Evolutionary conservation across 2,329 filamentous ascomycete genomes (phyloP).

Genomic region (Exophiala lecanii-corni): DNA sequence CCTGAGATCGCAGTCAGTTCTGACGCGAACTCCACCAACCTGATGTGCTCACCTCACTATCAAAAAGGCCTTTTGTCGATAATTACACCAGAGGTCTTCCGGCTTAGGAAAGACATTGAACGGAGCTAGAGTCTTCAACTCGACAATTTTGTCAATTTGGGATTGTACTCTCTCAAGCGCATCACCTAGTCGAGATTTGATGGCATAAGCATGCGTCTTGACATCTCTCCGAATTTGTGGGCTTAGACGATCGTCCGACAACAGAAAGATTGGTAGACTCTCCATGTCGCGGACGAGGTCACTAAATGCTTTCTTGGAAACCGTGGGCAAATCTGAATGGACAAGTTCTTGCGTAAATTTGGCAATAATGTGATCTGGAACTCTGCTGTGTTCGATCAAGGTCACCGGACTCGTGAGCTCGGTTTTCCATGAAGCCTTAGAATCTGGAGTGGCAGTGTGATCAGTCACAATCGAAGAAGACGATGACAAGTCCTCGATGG

Average conservation of each 20-base stretch:
- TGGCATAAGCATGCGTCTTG: constrained; percentile 5
- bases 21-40: neutral
- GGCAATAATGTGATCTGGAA: neutral
- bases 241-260: neutral
- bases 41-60: constrained; percentile 15
- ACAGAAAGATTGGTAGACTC: constrained; percentile 7
- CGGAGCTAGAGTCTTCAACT: constrained; percentile 18
- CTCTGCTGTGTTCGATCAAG: neutral
- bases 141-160: constrained; percentile 17
- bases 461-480: constrained; percentile 17
- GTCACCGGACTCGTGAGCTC: constrained; percentile 18
- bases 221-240: neutral
- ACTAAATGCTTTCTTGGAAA: constrained; percentile 8
- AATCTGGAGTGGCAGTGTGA: constrained; percentile 10
- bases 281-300: constrained; percentile 11
- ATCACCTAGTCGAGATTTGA: constrained; percentile 3
- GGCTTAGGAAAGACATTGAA: constrained; percentile 19
- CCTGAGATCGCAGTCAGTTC: constrained; percentile 14
- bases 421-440: constrained; percentile 11
- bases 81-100: constrained; percentile 22
- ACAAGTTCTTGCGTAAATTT: constrained; percentile 8
- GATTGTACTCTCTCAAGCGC: constrained; percentile 8
- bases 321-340: constrained; percentile 13
- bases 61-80: constrained; percentile 20
- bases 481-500: constrained; percentile 14